Conservation (phyloP, 768 basidiomycete genomes). For the Kwoniella shandongensis region DNA sequence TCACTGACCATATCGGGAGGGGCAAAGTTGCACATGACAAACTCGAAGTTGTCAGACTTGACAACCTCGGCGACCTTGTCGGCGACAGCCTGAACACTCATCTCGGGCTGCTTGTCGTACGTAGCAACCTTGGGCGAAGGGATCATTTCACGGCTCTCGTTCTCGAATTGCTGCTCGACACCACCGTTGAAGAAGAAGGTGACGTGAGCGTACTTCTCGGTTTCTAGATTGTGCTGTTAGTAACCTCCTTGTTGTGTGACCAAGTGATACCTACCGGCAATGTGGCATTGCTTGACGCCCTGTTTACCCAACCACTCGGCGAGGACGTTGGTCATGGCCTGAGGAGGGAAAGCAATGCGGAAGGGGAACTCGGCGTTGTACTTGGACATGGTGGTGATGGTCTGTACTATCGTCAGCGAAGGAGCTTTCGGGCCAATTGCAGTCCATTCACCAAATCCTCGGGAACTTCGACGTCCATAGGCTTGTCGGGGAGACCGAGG, state of each 20-base stretch:
- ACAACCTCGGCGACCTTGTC: conserved; percentile 90
- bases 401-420: conserved; percentile 54
- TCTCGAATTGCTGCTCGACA: conserved; percentile 83
- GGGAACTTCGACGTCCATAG: conserved; percentile 77
- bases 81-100: conserved; percentile 84
- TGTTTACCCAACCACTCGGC: conserved; percentile 85
- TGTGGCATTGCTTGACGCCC: conserved; percentile 79
- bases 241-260: neutral
- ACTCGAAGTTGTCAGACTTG: conserved; percentile 68
- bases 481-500: conserved; percentile 77
- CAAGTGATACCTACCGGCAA: conserved; percentile 63
- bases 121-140: conserved; percentile 91
- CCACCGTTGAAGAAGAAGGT: conserved; percentile 99
- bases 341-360: conserved; percentile 87
- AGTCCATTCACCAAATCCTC: conserved; percentile 66
- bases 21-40: conserved; percentile 97
- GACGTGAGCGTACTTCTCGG: conserved; percentile 97
- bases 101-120: conserved; percentile 85
- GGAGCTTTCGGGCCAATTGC: neutral
- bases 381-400: conserved; percentile 88
- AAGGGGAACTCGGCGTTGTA: conserved; percentile 93
- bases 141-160: conserved; percentile 82
- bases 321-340: conserved; percentile 88
- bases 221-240: conserved; percentile 59
- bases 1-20: conserved; percentile 87